These are phyloP conservation scores for Sequoia sempervirens DNA, from an alignment of 75 land plant species.

Conservation along the genomic window DNA sequence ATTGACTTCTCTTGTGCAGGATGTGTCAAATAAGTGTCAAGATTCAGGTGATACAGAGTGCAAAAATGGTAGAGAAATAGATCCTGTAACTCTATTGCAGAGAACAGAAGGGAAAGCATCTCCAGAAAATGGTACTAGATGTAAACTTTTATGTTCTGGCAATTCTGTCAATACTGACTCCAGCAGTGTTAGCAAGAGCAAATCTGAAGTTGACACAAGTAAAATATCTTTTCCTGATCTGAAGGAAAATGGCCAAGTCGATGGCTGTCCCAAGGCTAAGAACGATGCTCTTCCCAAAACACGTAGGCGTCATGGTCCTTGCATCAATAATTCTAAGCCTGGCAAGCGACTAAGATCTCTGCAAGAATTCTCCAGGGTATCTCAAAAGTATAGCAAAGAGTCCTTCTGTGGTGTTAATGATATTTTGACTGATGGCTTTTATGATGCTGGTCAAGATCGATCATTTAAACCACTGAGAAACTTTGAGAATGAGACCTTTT, in stretches of 20 bases:
- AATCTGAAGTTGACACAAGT: background rate
- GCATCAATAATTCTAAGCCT: conserved; percentile 70
- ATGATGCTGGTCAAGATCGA: conserved; percentile 90
- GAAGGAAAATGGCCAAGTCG: conserved; percentile 9
- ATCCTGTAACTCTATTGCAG: background rate
- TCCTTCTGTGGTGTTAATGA: conserved; percentile 75
- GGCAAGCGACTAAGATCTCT: conserved; percentile 46
- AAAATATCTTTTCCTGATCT: background rate
- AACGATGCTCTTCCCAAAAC: conserved; percentile 21
- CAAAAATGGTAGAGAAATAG: background rate
- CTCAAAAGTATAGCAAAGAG: conserved; percentile 52
- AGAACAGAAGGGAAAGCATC: background rate
- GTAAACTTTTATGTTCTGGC: conserved; percentile 6
- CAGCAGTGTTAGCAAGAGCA: background rate
- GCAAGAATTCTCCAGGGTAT: conserved; percentile 26
- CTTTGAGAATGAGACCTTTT: conserved; percentile 46
- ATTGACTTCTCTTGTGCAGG: background rate
- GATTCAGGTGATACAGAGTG: background rate
- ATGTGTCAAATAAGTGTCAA: background rate
- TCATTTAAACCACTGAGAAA: conserved; percentile 59
- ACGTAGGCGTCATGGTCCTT: conserved; percentile 55
- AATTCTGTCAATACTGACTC: background rate
- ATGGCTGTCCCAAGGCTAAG: conserved; percentile 12
- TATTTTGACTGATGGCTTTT: conserved; percentile 81
- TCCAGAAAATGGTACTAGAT: background rate